A percentile compares a stretch with the other conserved stretches of the same genome.
phyloP scores from a whole-genome alignment of 306 rosid genomes.

The Castanospermum australe region DNA sequence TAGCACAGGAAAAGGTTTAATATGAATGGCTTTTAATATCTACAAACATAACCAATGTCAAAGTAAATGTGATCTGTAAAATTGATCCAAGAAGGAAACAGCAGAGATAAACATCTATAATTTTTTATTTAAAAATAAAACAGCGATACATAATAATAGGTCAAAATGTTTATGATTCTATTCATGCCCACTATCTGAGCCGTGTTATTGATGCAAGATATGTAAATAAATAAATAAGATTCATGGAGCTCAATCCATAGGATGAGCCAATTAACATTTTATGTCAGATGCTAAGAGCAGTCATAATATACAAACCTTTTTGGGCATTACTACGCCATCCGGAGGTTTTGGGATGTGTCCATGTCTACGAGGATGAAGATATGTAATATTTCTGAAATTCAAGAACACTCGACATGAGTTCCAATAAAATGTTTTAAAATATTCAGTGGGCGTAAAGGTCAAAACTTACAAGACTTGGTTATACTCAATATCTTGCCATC shows the following conservation, averaged over 20 bases:
- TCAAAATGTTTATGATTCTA: background rate
- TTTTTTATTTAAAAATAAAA: background rate
- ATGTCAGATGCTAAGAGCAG: background rate
- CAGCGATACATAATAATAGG: background rate
- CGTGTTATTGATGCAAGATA: background rate
- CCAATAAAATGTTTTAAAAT: background rate
- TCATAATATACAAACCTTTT: slow-evolving; percentile 48
- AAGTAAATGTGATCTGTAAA: background rate
- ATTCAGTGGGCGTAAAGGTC: background rate
- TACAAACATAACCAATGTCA: slow-evolving; percentile 27
- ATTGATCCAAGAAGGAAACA: background rate
- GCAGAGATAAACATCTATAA: background rate
- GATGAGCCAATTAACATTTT: background rate
- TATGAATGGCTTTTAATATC: slow-evolving; percentile 56
- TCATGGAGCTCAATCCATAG: background rate
- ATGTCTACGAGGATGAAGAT: slow-evolving; percentile 47
- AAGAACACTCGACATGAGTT: slow-evolving; percentile 24
- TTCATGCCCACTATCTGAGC: background rate
- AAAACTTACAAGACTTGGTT: slow-evolving; percentile 73
- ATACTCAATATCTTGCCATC: slow-evolving; percentile 47
- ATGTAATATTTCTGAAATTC: slow-evolving; percentile 58
- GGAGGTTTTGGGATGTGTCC: slow-evolving; percentile 65
- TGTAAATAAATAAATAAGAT: background rate
- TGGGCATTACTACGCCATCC: slow-evolving; percentile 52
- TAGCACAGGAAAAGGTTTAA: slow-evolving; percentile 64